phyloP scores from a whole-genome alignment of 2,329 filamentous ascomycete species.

The Colletotrichum sp. region DNA sequence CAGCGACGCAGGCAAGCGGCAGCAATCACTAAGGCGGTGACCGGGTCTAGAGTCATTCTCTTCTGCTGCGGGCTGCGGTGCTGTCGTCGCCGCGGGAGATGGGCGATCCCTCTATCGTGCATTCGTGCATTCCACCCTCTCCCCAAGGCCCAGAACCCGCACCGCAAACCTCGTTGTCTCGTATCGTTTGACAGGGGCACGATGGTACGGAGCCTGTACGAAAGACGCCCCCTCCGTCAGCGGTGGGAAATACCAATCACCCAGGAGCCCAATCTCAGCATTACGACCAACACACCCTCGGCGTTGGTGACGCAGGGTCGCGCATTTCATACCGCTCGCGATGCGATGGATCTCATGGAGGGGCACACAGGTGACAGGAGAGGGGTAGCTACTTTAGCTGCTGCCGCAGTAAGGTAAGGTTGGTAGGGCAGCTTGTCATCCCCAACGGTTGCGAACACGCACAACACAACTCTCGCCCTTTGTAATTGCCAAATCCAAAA shows the following conservation, averaged over 20 bases:
- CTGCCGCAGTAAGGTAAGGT: background rate
- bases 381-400: background rate
- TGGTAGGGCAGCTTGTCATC: background rate
- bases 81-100: background rate
- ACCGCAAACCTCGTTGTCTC: background rate
- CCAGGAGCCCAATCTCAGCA: background rate
- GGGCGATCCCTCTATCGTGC: background rate
- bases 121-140: background rate
- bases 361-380: background rate
- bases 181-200: background rate
- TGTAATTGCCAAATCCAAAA: background rate
- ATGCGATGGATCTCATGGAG: background rate
- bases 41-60: background rate
- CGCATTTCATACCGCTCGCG: background rate
- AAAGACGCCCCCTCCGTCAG: background rate
- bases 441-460: background rate
- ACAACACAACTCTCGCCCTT: background rate
- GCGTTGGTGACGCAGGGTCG: background rate
- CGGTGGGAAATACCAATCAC: slow-evolving; percentile 1
- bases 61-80: background rate
- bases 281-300: background rate
- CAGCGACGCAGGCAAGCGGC: background rate
- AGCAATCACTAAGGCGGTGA: background rate
- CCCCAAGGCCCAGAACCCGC: background rate
- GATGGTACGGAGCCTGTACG: background rate